These are phyloP conservation scores for Rhodamnia rubescens DNA, from an alignment of 345 rosid species.

Conservation along the genomic window DNA sequence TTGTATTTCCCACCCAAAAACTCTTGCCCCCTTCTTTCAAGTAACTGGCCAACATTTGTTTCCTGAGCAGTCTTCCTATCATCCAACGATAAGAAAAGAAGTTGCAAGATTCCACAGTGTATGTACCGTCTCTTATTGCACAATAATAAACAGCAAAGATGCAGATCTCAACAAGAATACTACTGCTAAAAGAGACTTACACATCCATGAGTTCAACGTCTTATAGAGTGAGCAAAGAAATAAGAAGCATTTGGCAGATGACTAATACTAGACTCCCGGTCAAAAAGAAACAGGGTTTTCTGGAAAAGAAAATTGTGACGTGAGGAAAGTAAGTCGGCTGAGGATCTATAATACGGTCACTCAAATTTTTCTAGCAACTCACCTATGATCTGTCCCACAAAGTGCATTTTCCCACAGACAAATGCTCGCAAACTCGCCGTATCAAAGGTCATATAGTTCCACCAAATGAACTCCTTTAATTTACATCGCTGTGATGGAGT, in stretches of 20 bases:
- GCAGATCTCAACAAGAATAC: not conserved
- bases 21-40: slow-evolving; percentile 64
- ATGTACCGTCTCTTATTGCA: not conserved
- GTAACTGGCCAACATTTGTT: slow-evolving; percentile 61
- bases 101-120: not conserved
- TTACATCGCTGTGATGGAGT: not conserved
- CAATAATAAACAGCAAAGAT: not conserved
- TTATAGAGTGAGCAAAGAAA: not conserved
- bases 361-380: not conserved
- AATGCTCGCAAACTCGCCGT: not conserved
- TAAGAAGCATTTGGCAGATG: not conserved
- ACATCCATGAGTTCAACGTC: not conserved
- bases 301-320: not conserved
- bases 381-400: not conserved
- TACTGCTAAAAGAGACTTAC: not conserved
- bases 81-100: not conserved
- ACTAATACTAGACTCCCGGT: not conserved
- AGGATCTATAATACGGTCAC: not conserved
- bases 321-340: not conserved
- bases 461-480: not conserved
- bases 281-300: not conserved
- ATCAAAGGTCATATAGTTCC: not conserved
- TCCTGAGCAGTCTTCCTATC: slow-evolving; percentile 45
- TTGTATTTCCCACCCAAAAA: slow-evolving; percentile 59
- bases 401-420: not conserved